Conservation (phyloP, 208 protist genomes). For the Acanthamoeba healyi region DNA sequence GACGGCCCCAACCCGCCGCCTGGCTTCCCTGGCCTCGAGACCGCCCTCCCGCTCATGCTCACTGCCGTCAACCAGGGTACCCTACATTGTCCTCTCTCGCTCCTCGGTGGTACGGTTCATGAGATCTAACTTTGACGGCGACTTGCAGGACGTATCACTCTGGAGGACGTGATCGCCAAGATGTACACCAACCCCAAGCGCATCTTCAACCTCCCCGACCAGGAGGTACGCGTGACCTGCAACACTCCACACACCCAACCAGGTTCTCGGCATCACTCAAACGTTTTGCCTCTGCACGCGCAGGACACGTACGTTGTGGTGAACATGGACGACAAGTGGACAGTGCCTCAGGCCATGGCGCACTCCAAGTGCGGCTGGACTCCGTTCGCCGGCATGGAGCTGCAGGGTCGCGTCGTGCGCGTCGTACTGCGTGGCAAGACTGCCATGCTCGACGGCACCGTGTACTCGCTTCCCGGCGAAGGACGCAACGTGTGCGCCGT, state of each 20-base stretch:
- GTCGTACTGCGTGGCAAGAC: constrained; percentile 82
- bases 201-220: constrained; percentile 86
- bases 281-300: background rate
- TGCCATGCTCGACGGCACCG: constrained; percentile 81
- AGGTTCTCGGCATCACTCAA: background rate
- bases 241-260: background rate
- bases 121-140: background rate
- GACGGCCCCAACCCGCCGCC: constrained; percentile 90
- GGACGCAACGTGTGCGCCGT: constrained; percentile 74
- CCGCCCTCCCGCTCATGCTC: constrained; percentile 94
- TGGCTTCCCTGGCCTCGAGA: constrained; percentile 95
- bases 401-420: constrained; percentile 81
- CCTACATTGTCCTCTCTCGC: constrained; percentile 24
- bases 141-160: constrained; percentile 78
- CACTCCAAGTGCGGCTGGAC: constrained; percentile 81
- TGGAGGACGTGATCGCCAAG: constrained; percentile 84
- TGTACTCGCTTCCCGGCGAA: constrained; percentile 72
- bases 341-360: constrained; percentile 74
- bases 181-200: constrained; percentile 87
- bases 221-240: constrained; percentile 59
- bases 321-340: constrained; percentile 86
- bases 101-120: background rate
- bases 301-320: constrained; percentile 82
- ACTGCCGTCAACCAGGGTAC: constrained; percentile 84
- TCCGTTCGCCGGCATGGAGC: constrained; percentile 79